phyloP scores from a whole-genome alignment of 1,284 basidiomycete species.

The Ustilago lituana region DNA sequence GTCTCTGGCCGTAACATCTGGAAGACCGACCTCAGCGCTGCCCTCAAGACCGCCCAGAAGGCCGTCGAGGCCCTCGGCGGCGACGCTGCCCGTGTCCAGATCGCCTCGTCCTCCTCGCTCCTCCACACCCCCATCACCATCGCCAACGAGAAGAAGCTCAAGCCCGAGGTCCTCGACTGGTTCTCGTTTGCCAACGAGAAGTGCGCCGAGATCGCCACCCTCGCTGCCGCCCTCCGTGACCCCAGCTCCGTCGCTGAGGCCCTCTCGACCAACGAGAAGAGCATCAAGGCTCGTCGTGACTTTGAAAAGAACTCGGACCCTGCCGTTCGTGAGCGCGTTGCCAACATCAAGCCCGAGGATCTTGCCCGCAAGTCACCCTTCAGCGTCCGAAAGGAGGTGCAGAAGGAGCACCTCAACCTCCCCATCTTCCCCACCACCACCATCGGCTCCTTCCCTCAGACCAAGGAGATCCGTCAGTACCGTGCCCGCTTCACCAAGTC shows the following conservation, averaged over 20 bases:
- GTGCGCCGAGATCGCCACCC: constrained; percentile 85
- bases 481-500: constrained; percentile 78
- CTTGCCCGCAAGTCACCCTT: constrained; percentile 92
- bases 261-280: constrained; percentile 76
- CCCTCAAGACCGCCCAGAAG: constrained; percentile 84
- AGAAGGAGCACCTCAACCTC: constrained; percentile 87
- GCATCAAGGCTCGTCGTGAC: constrained; percentile 92
- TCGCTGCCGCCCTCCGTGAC: constrained; percentile 72
- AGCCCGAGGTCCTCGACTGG: constrained; percentile 92
- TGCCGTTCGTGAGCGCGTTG: constrained; percentile 92
- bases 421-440: constrained; percentile 99
- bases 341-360: constrained; percentile 86
- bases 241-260: constrained; percentile 50
- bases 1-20: constrained; percentile 99
- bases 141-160: constrained; percentile 90
- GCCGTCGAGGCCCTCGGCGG: constrained; percentile 70
- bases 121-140: constrained; percentile 98
- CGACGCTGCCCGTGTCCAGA: constrained; percentile 76
- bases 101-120: constrained; percentile 96
- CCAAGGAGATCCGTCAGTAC: constrained; percentile 83
- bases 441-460: constrained; percentile 95
- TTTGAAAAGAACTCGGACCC: constrained; percentile 96
- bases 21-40: constrained; percentile 93
- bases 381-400: constrained; percentile 84
- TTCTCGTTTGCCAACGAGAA: constrained; percentile 99